Evolutionary conservation across 345 rosid species (phyloP), one percentile per base, ranked within the genome.

Genomic region (Melaleuca alternifolia): DNA sequence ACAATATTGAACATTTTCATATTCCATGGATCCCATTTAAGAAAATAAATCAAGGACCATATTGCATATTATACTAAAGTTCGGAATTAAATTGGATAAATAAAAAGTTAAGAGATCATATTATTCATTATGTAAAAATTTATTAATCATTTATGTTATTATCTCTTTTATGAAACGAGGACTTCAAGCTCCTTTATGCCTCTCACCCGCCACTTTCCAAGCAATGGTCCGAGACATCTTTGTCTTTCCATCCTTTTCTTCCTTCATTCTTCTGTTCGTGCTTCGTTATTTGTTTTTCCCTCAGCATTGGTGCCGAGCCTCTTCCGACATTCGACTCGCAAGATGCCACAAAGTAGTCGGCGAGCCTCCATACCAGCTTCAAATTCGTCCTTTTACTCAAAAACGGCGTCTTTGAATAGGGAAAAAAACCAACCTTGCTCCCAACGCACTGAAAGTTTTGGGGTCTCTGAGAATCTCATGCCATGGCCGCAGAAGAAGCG

Each of bases 381-480:
- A 3, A 28, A 13, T 28, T 28, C 14, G 75, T 61, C 75, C 41
- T 28, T 4, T 28, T 14, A 6, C 20, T 61, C 8, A 28, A 61
- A 0, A 13, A n/a, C 0, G 6, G 6, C 0, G 1, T 61, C 75
- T 7, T 61, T 61, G 41, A 3, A 0, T 28, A 3, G 41, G 75
- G n/a, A n/a, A 61, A 6, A 0, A 41, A 28, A 62, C n/a, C 71
- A n/a, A 13, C 18, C 13, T 10, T 13, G 1, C 75, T 61, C 75
- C 13, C 10, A 15, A 15, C 75, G 6, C 1, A 3, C 75, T 3
- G 37, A 28, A 61, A 18, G 75, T 6, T 13, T 13, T 15, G 75
- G 37, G 6, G 13, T n/a, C n/a, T 59, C 1, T 14, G 71, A 57
- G 5, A 59, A 28, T 59, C 71, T 59, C 18, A 6, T 1, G 33